Conservation (phyloP, 352 stramenopile species). For the Pythium grandisporangium region DNA sequence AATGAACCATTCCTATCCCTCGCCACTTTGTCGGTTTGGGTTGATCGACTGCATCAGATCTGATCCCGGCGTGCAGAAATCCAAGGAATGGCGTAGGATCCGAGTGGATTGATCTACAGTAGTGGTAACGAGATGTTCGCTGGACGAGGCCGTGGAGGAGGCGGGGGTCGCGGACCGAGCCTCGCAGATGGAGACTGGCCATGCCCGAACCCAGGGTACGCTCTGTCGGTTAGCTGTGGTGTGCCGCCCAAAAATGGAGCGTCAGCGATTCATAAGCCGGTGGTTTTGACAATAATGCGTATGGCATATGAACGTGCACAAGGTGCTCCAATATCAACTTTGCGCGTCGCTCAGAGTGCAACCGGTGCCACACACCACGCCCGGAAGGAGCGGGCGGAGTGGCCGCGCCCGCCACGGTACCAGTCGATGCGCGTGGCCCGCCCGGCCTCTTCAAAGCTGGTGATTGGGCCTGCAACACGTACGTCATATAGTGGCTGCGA, state of each 20-base stretch:
- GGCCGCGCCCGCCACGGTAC: conserved; percentile 5
- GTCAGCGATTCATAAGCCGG: too few species aligned
- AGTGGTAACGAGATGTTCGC: conserved; percentile 5
- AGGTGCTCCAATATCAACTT: conserved; percentile 85
- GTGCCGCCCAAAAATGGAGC: background rate
- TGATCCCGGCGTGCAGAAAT: background rate
- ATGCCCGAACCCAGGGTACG: conserved; percentile 70
- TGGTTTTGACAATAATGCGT: too few species aligned
- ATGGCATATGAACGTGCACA: too few species aligned
- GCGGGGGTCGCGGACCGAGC: conserved; percentile 34
- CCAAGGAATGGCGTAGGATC: background rate
- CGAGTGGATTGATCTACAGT: background rate
- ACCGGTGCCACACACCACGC: conserved; percentile 66
- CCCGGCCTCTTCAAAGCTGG: conserved; percentile 70
- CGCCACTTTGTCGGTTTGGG: too few species aligned
- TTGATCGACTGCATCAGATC: conserved; percentile 10
- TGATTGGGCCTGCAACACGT: conserved; percentile 80
- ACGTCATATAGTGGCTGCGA: too few species aligned
- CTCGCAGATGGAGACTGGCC: conserved; percentile 61
- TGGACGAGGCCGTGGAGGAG: conserved; percentile 21
- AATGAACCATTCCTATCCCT: too few species aligned
- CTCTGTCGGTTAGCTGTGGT: background rate
- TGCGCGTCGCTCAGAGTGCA: conserved; percentile 67
- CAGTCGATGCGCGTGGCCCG: conserved; percentile 35
- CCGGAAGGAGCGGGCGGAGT: conserved; percentile 25